Conservation (phyloP, 345 rosid genomes). For the Melaleuca alternifolia region DNA sequence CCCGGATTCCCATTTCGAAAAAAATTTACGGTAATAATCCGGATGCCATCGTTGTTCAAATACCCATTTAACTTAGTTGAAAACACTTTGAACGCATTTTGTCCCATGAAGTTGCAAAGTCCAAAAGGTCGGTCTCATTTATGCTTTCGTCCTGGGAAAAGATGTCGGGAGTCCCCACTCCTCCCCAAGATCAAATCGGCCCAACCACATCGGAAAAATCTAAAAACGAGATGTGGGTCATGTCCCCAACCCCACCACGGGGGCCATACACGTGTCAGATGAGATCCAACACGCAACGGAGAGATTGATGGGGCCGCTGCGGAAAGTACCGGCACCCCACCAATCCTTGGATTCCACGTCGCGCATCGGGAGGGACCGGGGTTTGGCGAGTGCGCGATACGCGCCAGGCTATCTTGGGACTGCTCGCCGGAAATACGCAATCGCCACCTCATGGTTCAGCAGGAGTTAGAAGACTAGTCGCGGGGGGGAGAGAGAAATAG, state of each 20-base stretch:
- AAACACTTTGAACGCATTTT: not conserved
- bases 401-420: not conserved
- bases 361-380: not conserved
- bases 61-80: not conserved
- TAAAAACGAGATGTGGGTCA: not conserved
- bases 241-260: not conserved
- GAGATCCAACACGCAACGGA: not conserved
- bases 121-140: too few species aligned
- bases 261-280: not conserved
- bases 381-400: not conserved
- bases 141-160: too few species aligned
- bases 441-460: not conserved
- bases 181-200: not conserved
- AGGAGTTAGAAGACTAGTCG: not conserved
- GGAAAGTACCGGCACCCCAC: not conserved
- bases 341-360: not conserved
- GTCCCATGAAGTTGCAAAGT: not conserved
- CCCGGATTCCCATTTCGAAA: not conserved
- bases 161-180: too few species aligned
- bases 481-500: not conserved
- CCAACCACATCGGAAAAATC: fast-evolving
- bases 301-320: not conserved
- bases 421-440: not conserved
- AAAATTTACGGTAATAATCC: not conserved
- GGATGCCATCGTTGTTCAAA: too few species aligned